These are phyloP conservation scores for Comarum palustre DNA, from an alignment of 306 rosid genomes.

Conservation along the genomic window DNA sequence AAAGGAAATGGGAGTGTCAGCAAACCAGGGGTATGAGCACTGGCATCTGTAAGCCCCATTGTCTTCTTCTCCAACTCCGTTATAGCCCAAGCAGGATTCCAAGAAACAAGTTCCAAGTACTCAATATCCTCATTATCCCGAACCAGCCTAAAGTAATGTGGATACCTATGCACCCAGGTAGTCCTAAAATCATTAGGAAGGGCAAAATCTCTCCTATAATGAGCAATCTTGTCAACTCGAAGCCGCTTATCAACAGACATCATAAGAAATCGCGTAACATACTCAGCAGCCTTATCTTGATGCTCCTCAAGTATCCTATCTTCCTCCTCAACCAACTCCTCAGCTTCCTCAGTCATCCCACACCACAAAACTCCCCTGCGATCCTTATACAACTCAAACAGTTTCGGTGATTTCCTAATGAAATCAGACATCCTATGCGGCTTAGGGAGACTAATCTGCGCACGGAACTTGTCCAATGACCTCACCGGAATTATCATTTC, in stretches of 20 bases:
- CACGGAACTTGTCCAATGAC: conserved; percentile 43
- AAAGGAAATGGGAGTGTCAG: conserved; percentile 50
- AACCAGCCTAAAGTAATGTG: conserved; percentile 51
- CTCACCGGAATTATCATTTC: conserved; percentile 72
- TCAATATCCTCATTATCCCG: conserved; percentile 48
- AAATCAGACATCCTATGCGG: conserved; percentile 70
- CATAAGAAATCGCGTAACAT: conserved; percentile 70
- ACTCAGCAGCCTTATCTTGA: conserved; percentile 61
- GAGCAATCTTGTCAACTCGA: conserved; percentile 55
- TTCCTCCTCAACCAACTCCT: conserved; percentile 52
- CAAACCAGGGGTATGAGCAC: conserved; percentile 39
- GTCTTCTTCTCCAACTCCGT: conserved; percentile 78
- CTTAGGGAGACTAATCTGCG: conserved; percentile 69
- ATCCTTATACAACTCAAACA: conserved; percentile 61
- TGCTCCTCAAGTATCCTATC: conserved; percentile 37
- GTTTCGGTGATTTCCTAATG: conserved; percentile 55
- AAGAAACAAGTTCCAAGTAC: conserved; percentile 71
- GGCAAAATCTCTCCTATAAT: conserved; percentile 50
- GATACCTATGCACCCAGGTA: conserved; percentile 62
- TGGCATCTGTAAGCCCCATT: conserved; percentile 25
- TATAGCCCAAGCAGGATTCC: conserved; percentile 77
- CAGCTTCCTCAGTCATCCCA: conserved; percentile 59
- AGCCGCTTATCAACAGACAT: conserved; percentile 65
- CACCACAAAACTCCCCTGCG: conserved; percentile 57
- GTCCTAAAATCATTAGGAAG: conserved; percentile 44